phyloP scores from a whole-genome alignment of 192 early-diverging fungal species.

The Coemansia asiatica region DNA sequence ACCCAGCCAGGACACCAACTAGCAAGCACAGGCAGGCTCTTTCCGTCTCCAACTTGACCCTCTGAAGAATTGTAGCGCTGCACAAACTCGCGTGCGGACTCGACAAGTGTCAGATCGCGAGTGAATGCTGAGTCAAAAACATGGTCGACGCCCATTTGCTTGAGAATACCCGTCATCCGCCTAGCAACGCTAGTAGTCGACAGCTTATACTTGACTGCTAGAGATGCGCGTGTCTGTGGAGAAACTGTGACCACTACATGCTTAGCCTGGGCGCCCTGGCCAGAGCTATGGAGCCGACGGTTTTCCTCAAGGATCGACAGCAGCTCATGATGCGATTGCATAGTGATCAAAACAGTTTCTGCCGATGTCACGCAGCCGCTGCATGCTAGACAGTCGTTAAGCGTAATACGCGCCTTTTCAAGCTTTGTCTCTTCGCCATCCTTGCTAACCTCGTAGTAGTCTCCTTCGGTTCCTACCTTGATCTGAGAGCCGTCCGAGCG shows the following conservation, averaged over 20 bases:
- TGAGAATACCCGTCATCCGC: slow-evolving; percentile 74
- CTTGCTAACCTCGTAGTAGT: slow-evolving; percentile 86
- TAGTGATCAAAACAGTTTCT: slow-evolving; percentile 87
- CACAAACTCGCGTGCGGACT: slow-evolving; percentile 88
- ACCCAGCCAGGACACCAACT: slow-evolving; percentile 87
- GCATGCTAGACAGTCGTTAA: slow-evolving; percentile 98
- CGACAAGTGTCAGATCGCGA: slow-evolving; percentile 82
- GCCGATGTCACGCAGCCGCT: slow-evolving; percentile 98
- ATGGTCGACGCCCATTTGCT: slow-evolving; percentile 76
- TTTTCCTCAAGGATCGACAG: slow-evolving; percentile 48
- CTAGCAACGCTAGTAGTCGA: slow-evolving; percentile 67
- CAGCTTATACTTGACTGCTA: slow-evolving; percentile 82
- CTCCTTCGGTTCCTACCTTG: slow-evolving; percentile 71
- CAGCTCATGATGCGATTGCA: slow-evolving; percentile 93
- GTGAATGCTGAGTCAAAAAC: slow-evolving; percentile 90
- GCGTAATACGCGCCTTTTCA: slow-evolving; percentile 80
- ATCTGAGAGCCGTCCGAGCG: slow-evolving; percentile 66
- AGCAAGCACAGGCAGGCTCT: slow-evolving; percentile 61
- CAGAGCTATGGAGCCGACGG: slow-evolving; percentile 19
- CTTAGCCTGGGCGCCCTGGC: slow-evolving; percentile 22
- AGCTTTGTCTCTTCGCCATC: slow-evolving; percentile 86
- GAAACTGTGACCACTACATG: slow-evolving; percentile 83
- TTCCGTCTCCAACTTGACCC: slow-evolving; percentile 22
- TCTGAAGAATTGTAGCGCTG: slow-evolving; percentile 60
- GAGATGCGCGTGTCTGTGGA: slow-evolving; percentile 86